A percentile compares a stretch with the other conserved stretches of the same genome.
phyloP scores from a whole-genome alignment of 2,329 filamentous ascomycete species.

The Diaporthe ampelina region DNA sequence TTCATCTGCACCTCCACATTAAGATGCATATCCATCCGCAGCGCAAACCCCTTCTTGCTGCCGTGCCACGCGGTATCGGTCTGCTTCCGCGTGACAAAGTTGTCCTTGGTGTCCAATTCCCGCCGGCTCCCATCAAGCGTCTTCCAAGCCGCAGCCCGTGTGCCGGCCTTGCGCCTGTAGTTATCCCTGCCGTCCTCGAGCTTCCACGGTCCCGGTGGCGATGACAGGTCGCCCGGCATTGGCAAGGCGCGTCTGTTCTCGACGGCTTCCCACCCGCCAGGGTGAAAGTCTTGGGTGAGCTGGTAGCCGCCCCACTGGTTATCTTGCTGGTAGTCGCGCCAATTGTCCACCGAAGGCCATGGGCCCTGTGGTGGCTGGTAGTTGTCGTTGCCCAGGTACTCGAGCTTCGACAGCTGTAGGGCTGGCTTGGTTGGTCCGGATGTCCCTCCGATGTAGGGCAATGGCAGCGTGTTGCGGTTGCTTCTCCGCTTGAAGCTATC shows the following conservation, averaged over 20 bases:
- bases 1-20: constrained; percentile 38
- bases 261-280: constrained; percentile 20
- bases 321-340: constrained; percentile 17
- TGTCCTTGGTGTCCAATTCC: constrained; percentile 31
- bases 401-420: constrained; percentile 15
- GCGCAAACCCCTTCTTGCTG: constrained; percentile 35
- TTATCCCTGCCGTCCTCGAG: constrained; percentile 29
- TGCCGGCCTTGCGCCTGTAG: constrained; percentile 15
- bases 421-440: constrained; percentile 13
- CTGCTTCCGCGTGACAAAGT: constrained; percentile 25
- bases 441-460: not conserved
- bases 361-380: constrained; percentile 2
- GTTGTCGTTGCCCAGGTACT: constrained; percentile 29
- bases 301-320: constrained; percentile 5
- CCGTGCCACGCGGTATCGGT: constrained; percentile 34
- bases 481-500: constrained; percentile 22
- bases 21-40: constrained; percentile 36
- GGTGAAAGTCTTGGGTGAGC: not conserved
- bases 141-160: constrained; percentile 36
- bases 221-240: constrained; percentile 11
- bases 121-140: constrained; percentile 23
- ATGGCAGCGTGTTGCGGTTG: not conserved
- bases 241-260: constrained; percentile 1
- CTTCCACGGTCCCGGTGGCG: constrained; percentile 27
- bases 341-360: not conserved